Base-by-base conservation (phyloP, 371 early-diverging fungal genomes). In the Thermomucor indicae-seudaticae region DNA sequence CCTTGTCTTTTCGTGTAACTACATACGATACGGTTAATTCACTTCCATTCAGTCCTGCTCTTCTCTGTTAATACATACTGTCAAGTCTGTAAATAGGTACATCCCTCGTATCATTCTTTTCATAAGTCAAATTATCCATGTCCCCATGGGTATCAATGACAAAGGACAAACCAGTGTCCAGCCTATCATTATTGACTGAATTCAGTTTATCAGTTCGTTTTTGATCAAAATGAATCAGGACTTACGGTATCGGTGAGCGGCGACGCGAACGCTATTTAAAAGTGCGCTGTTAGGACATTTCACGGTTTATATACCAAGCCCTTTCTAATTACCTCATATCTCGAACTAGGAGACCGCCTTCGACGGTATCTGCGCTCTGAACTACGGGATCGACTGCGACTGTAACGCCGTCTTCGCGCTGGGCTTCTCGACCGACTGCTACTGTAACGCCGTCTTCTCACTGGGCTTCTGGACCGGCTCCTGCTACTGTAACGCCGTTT, bases 81-180 rank as follows among this genome's bases (percentile, higher is more conserved):
- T 78, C 75, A 29, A 50, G 38, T 27, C 75, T 49, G 25, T 49
- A 53, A 38, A n/a, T 25, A 0, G 81, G 81, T 16, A 70, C 53
- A 5, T 55, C 34, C 30, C 53, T 64, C 2, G 43, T 38, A 41
- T 72, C 53, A 7, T 64, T 52, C 2, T 60, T 55, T 6, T 78
- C 79, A 45, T 76, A 81, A 1, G 43, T 52, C 1, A 70, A 24
- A 22, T 60, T 58, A 34, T 73, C 65, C 3, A 39, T 22, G 42
- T 81, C 82, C 4, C 82, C 82, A 35, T 55, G 51, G 28, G 28
- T 62, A 37, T 71, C 75, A 14, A 71, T 58, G 16, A 60, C 49
- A 48, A 67, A 69, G 2, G 52, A 34, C 1, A 62, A 32, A 8
- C 72, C 71, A 4, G 63, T 63, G 17, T 55, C 59, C 27, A 69